Base-by-base conservation (phyloP, 2,329 filamentous ascomycete species). In the Pestalotiopsis sp. region DNA sequence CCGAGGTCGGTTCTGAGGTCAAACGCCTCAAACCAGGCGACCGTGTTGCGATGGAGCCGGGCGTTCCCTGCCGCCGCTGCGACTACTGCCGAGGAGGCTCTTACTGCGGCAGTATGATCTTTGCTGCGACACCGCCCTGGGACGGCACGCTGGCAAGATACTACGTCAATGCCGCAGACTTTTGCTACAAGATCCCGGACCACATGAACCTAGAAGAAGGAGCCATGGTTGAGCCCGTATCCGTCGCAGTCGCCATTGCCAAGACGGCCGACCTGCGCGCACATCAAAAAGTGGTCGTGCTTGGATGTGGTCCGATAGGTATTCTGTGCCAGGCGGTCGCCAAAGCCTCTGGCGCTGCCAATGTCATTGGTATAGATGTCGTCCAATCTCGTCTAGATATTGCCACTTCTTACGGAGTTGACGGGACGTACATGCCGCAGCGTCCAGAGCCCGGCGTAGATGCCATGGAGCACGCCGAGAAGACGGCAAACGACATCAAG, bases 261-360 rank as follows among this genome's bases (percentile, higher is more conserved):
- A 80, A 80, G 65, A 75, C 79, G 1, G 82, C 81, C 0, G 76
- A 82, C 0, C 77, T 84, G 5, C 75, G 76, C 9, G 75, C 77
- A 0, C 76, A 80, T 0, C 78, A 83, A 61, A 83, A 80, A 0
- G 80, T 85, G 3, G 75, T 84, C 0, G 79, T 86, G 12, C 80
- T 85, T 9, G 85, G 85, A 1, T 83, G 82, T 13, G 84, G 85
- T 0, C 83, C 84, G 0, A 84, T 87, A 6, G 84, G 84, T 0
- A 68, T 86, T 1, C 75, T 85, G 1, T 83, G 80, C 65, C 79
- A 81, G 63, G 82, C 81, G 2, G 82, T 85, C 25, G 79, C 82
- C 25, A 80, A 84, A 67, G 82, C 81, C 2, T 80, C 83, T 40
- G 80, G 78, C 1, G 84, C 82, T 1, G 79, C 79, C 68, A 82